A percentile compares a stretch with the other conserved stretches of the same genome.
Conservation (phyloP, 2,329 filamentous ascomycete genomes). For the Alternaria sp. region DNA sequence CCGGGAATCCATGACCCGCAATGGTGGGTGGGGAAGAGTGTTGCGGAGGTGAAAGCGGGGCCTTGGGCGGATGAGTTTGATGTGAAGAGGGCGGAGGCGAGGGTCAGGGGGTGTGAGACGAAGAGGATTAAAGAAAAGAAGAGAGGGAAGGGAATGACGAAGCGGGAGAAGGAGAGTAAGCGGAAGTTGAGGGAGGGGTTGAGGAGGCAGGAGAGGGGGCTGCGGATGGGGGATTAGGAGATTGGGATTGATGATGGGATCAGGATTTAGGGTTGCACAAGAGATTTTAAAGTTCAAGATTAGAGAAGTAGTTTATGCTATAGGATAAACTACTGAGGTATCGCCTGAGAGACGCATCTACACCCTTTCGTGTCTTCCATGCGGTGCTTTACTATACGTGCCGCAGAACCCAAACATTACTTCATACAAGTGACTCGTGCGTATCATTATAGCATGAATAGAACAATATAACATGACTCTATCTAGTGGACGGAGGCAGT, state of each 20-base stretch:
- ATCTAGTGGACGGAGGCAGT: constrained; percentile 9
- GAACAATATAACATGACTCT: background rate
- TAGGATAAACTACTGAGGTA: constrained; percentile 7
- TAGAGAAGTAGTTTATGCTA: constrained; percentile 8
- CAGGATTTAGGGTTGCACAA: background rate
- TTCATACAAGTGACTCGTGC: constrained; percentile 5
- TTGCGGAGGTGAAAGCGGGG: constrained; percentile 22
- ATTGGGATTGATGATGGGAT: background rate
- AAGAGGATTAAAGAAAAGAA: background rate
- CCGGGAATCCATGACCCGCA: constrained; percentile 13
- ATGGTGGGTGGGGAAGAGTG: constrained; percentile 25
- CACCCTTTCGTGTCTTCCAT: background rate
- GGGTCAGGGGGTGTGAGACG: constrained; percentile 9
- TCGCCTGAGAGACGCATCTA: background rate
- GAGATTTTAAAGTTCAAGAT: background rate
- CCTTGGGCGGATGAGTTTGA: constrained; percentile 19
- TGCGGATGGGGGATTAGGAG: constrained; percentile 9
- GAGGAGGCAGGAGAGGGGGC: constrained; percentile 11
- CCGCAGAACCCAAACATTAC: constrained; percentile 6
- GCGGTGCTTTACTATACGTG: constrained; percentile 1
- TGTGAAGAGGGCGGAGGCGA: background rate
- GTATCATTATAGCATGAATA: constrained; percentile 2
- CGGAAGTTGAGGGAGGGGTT: constrained; percentile 22
- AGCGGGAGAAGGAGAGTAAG: constrained; percentile 10
- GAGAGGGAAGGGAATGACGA: background rate